phyloP scores from a whole-genome alignment of 768 basidiomycete species.

The Lentinula lateritia region DNA sequence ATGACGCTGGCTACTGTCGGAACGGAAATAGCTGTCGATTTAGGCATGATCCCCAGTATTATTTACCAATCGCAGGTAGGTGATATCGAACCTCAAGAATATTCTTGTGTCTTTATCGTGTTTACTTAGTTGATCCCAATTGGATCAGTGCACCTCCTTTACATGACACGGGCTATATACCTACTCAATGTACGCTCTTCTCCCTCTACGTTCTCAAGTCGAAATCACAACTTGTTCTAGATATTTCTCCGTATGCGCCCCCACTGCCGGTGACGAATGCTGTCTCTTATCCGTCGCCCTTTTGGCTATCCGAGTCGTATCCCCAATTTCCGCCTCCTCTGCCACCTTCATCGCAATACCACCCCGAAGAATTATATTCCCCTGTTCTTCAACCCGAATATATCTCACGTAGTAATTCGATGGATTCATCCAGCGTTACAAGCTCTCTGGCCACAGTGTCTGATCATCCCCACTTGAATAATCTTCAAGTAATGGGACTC shows the following conservation, averaged over 20 bases:
- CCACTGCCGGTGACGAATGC: not conserved
- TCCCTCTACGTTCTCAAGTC: too few species aligned
- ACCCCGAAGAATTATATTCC: not conserved
- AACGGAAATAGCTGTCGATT: constrained; percentile 33
- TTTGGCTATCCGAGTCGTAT: constrained; percentile 1
- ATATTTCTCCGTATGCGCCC: not conserved
- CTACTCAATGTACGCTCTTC: not conserved
- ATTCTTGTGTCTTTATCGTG: not conserved
- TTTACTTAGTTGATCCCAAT: not conserved
- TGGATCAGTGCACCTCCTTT: not conserved
- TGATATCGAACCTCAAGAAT: not conserved
- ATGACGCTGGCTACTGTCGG: constrained; percentile 28
- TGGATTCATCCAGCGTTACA: constrained; percentile 3
- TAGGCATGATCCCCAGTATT: constrained; percentile 21
- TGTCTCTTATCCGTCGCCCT: not conserved
- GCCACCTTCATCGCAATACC: not conserved
- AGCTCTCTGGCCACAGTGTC: constrained; percentile 12
- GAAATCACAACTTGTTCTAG: not conserved
- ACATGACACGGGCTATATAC: not conserved
- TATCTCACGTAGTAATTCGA: constrained; percentile 9
- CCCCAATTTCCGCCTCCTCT: not conserved
- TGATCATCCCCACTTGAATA: constrained; percentile 18
- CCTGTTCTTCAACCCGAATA: constrained; percentile 6
- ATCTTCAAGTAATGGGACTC: too few species aligned
- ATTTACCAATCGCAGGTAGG: not conserved